Percentiles rank a stretch among this genome's conserved stretches.
Evolutionary conservation across 176 grass and related monocot genomes (phyloP).

Genomic region (sorghum (Sorghum bicolor)): DNA sequence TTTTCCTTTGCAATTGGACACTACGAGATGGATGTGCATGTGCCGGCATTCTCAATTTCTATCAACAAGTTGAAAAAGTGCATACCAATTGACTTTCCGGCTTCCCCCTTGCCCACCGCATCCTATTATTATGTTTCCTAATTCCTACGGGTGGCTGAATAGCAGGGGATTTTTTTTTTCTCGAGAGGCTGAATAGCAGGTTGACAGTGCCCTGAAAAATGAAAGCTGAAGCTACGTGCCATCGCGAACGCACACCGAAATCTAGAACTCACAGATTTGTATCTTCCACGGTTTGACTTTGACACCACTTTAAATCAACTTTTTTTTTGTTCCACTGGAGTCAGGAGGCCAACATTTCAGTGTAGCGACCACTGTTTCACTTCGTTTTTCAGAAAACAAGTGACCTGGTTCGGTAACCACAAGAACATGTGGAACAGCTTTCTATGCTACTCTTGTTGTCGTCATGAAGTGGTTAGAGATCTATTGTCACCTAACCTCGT

Average conservation of each 20-base stretch:
- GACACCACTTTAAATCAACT: background rate
- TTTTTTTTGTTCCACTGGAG: background rate
- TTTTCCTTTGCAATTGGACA: no score
- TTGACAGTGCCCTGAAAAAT: background rate
- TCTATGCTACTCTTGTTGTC: background rate
- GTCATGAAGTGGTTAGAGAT: background rate
- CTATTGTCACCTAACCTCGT: background rate
- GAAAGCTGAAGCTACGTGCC: background rate
- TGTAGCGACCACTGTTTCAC: background rate
- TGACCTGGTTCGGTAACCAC: background rate
- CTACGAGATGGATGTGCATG: no score
- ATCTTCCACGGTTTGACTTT: background rate
- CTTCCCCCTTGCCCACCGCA: no score
- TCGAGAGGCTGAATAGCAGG: no score
- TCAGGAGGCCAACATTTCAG: background rate
- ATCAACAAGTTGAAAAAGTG: no score
- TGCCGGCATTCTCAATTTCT: no score
- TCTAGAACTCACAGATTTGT: background rate
- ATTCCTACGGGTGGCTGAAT: no score
- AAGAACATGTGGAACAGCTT: background rate
- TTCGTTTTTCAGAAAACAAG: background rate
- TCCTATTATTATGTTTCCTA: no score
- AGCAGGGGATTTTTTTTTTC: no score
- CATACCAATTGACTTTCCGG: no score
- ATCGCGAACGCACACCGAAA: background rate